Conservation (phyloP, 2,329 filamentous ascomycete genomes). For the Grosmannia huntii region DNA sequence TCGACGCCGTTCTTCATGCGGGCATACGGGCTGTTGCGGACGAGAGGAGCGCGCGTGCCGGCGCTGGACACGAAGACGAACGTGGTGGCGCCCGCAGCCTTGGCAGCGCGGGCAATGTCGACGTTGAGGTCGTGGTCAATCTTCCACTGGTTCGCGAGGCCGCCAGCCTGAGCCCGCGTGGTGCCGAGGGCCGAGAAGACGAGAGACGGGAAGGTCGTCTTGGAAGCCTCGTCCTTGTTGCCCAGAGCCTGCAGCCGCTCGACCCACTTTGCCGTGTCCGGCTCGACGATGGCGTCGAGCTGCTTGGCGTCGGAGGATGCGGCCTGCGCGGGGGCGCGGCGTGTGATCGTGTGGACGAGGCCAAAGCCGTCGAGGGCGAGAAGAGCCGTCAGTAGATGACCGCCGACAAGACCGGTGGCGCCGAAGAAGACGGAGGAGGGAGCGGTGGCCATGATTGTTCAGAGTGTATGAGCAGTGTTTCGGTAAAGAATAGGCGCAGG, state of each 20-base stretch:
- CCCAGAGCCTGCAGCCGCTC: constrained; percentile 38
- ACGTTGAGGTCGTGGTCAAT: constrained; percentile 83
- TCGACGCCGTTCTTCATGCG: constrained; percentile 84
- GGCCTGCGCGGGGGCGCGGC: constrained; percentile 44
- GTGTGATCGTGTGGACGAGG: constrained; percentile 51
- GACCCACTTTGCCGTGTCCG: constrained; percentile 59
- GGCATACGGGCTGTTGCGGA: constrained; percentile 35
- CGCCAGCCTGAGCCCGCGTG: constrained; percentile 61
- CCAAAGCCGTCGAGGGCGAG: constrained; percentile 39
- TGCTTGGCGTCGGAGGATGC: constrained; percentile 35
- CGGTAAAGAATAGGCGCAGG: too few species aligned
- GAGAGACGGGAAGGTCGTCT: constrained; percentile 34
- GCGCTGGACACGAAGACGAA: constrained; percentile 64
- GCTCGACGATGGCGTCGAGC: constrained; percentile 51
- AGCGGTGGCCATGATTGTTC: not conserved
- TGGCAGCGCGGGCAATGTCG: constrained; percentile 62
- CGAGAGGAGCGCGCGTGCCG: constrained; percentile 29
- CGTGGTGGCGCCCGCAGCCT: constrained; percentile 55
- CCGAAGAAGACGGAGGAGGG: constrained; percentile 37
- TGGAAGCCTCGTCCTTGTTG: not conserved
- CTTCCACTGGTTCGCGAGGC: constrained; percentile 68
- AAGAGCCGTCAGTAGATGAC: constrained; percentile 58
- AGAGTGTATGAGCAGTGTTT: not conserved
- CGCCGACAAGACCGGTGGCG: constrained; percentile 57
- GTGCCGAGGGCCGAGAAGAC: constrained; percentile 74